A percentile compares a stretch with the other conserved stretches of the same genome.
Evolutionary conservation across 306 rosid species (phyloP).

Genomic region (Acacia confusa): DNA sequence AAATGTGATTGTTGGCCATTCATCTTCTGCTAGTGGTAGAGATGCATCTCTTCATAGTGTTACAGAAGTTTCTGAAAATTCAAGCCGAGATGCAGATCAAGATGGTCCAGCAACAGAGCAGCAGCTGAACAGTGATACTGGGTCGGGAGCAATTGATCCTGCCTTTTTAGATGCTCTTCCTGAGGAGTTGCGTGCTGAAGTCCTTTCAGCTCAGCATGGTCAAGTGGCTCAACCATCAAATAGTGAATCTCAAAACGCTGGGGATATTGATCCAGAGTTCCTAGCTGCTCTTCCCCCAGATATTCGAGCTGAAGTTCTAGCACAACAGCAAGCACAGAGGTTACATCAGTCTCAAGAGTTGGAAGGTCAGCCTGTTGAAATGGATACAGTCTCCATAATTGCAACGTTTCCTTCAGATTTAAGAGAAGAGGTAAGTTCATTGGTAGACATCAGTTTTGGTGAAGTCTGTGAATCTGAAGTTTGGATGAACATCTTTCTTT

Average conservation of each 20-base stretch:
- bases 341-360: slow-evolving; percentile 89
- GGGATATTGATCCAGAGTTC: slow-evolving; percentile 98
- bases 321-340: slow-evolving; percentile 97
- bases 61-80: slow-evolving; percentile 89
- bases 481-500: not conserved
- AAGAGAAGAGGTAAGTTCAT: slow-evolving; percentile 81
- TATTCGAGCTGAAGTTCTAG: slow-evolving; percentile 95
- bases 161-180: slow-evolving; percentile 98
- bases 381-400: slow-evolving; percentile 97
- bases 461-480: slow-evolving; percentile 17
- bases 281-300: slow-evolving; percentile 98
- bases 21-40: slow-evolving; percentile 72
- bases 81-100: slow-evolving; percentile 90
- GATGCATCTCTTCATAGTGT: slow-evolving; percentile 88
- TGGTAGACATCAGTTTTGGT: not conserved
- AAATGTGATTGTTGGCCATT: slow-evolving; percentile 57
- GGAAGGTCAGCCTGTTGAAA: slow-evolving; percentile 98
- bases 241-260: slow-evolving; percentile 69
- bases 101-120: slow-evolving; percentile 69
- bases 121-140: slow-evolving; percentile 70
- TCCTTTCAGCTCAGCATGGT: slow-evolving; percentile 91
- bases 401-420: slow-evolving; percentile 96
- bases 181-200: slow-evolving; percentile 95
- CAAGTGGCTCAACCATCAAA: slow-evolving; percentile 78
- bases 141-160: slow-evolving; percentile 92